Evolutionary conservation across 257 asterid species (phyloP).

Genomic region (Scutellaria minor): DNA sequence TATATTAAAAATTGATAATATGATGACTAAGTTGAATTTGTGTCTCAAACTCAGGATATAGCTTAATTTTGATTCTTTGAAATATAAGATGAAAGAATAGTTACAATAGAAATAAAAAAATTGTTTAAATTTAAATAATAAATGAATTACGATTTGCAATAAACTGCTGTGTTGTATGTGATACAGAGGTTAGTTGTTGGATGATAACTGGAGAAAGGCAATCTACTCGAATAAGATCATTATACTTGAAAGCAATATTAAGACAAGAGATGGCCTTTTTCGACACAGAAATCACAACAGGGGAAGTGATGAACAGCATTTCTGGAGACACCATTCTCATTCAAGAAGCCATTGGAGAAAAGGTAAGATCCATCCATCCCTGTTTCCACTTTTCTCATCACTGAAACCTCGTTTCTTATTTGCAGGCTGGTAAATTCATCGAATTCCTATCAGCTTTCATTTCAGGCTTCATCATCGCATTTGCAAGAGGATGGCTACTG

Average conservation of each 20-base stretch:
- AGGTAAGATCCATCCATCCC: constrained; percentile 21
- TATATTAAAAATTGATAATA: too few species aligned
- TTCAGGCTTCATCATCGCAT: constrained; percentile 65
- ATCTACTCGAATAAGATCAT: constrained; percentile 52
- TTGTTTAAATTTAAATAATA: too few species aligned
- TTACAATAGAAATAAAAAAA: too few species aligned
- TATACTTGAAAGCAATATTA: constrained; percentile 58
- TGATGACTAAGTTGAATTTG: too few species aligned
- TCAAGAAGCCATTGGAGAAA: constrained; percentile 50
- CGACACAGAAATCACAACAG: constrained; percentile 58
- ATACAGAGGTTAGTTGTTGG: constrained; percentile 65
- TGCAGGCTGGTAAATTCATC: constrained; percentile 66
- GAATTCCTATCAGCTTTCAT: constrained; percentile 59
- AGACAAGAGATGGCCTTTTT: constrained; percentile 62
- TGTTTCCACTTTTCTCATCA: too few species aligned
- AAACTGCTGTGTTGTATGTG: background rate
- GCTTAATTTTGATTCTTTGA: too few species aligned
- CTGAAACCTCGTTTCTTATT: background rate
- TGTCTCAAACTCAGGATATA: too few species aligned
- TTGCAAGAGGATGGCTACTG: constrained; percentile 63
- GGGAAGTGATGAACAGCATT: constrained; percentile 57
- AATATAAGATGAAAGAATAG: too few species aligned
- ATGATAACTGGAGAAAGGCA: constrained; percentile 63
- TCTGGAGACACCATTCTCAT: constrained; percentile 58
- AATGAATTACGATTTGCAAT: too few species aligned